These are phyloP conservation scores for Colletotrichum navitas DNA, from an alignment of 2,329 filamentous ascomycete genomes.

Conservation along the genomic window DNA sequence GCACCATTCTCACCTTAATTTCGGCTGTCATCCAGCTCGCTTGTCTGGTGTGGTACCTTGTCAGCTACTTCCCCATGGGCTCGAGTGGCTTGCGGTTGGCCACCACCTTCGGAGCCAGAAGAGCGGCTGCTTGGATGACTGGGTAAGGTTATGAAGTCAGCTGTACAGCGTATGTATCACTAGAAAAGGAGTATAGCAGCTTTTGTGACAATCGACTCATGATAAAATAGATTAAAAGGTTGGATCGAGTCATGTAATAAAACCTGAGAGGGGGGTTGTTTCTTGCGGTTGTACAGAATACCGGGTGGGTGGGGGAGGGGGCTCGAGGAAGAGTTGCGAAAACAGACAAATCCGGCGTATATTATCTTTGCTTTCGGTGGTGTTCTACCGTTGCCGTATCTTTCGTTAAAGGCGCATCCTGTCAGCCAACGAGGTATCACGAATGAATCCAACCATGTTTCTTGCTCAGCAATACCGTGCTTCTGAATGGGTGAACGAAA, in stretches of 20 bases:
- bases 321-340: neutral
- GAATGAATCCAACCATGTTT: neutral
- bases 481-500: neutral
- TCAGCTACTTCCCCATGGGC: slow-evolving; percentile 99
- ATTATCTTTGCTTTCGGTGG: neutral
- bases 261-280: neutral
- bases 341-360: neutral
- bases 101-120: slow-evolving; percentile 85
- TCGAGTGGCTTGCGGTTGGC: slow-evolving; percentile 88
- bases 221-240: neutral
- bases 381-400: neutral
- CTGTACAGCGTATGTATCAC: neutral
- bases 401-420: neutral
- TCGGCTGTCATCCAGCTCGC: slow-evolving; percentile 87
- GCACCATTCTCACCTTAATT: slow-evolving; percentile 85
- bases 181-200: neutral
- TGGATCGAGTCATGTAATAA: neutral
- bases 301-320: neutral
- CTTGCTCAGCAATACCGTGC: neutral
- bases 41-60: slow-evolving; percentile 89
- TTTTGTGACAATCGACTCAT: neutral
- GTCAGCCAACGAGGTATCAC: neutral
- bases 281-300: neutral
- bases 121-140: slow-evolving; percentile 90
- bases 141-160: slow-evolving; percentile 61